Base-by-base conservation (phyloP, 2,329 filamentous ascomycete genomes). In the Beauveria pseudobassiana region DNA sequence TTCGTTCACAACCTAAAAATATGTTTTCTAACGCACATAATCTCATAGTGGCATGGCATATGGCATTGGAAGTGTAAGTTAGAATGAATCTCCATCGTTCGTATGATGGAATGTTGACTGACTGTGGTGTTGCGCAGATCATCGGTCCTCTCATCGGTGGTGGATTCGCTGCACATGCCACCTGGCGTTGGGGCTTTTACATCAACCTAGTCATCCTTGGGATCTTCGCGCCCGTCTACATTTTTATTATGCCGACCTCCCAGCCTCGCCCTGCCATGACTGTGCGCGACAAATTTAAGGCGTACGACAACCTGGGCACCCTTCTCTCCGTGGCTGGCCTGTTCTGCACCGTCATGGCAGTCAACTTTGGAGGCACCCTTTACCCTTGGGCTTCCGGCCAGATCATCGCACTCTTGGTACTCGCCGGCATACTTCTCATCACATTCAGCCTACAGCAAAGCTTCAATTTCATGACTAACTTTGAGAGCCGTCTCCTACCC, bases 201-300 rank as follows among this genome's bases (percentile, higher is more conserved):
- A 80, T 85, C 70, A 84, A 84, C 63, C 72, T 84, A 1, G 69
- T 79, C 42, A 75, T 78, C 4, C 81, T 71, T 4, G 76, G 6
- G 3, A 22, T 26, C 45, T 6, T 24, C 45, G 45, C 45, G 5
- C 45, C 45, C 0, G 63, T 63, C 0, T 74, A 68, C 59, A 1
- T 73, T 40, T 69, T 69, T 18, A 24, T 69, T 5, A 30, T 74
- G 3, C 71, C 70, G 2, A 50, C 28, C 18, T 52, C 68, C 14
- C 24, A 65, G 63, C 20, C 42, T 64, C 0, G 43, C 67, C 50
- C 63, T 2, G 69, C 65, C 5, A 61, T 66, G 3, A 52, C 64
- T 0, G 38, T 72, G 5, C 59, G 18, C 3, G 57, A 72, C 6
- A 73, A 72, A 7, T 30, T 1, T 51, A 61, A 3, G 67, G 70